Conservation (phyloP, 208 protist species). For the Naegleria fowleri region DNA sequence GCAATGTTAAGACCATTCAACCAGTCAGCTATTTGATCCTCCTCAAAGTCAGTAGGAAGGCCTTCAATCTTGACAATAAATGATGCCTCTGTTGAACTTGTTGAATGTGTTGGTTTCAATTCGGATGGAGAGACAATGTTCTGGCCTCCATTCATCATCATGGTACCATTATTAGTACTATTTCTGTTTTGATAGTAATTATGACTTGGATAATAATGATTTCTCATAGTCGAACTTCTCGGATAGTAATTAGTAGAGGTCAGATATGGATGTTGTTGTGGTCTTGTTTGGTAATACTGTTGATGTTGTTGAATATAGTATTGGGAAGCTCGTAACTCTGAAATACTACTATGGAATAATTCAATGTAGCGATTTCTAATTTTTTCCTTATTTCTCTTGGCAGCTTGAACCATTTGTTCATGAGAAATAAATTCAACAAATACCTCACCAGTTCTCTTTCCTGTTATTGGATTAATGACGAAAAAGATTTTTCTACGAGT, state of each 20-base stretch:
- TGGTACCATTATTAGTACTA: not conserved
- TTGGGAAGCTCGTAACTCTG: not conserved
- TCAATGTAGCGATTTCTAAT: conserved; percentile 8
- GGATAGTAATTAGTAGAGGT: not conserved
- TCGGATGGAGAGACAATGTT: not conserved
- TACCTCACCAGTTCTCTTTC: not conserved
- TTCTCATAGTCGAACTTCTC: not conserved
- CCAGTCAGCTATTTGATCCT: not conserved
- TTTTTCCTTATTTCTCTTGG: conserved; percentile 20
- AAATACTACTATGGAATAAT: not conserved
- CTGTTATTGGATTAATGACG: not conserved
- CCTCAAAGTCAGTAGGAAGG: not conserved
- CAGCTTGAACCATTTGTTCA: not conserved
- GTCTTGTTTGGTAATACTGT: not conserved
- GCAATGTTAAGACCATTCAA: not conserved
- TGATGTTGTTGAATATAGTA: conserved; percentile 11
- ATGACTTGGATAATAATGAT: no score
- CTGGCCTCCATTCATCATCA: not conserved
- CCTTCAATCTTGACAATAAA: not conserved
- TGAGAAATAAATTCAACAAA: conserved; percentile 1
- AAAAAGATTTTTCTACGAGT: not conserved
- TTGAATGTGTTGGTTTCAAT: not conserved
- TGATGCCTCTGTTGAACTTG: not conserved
- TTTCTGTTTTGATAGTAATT: not conserved
- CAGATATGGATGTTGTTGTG: not conserved